A percentile compares a stretch with the other conserved stretches of the same genome.
Evolutionary conservation across 2,329 filamentous ascomycete species (phyloP).

Genomic region (Thielaviopsis ethacetica): DNA sequence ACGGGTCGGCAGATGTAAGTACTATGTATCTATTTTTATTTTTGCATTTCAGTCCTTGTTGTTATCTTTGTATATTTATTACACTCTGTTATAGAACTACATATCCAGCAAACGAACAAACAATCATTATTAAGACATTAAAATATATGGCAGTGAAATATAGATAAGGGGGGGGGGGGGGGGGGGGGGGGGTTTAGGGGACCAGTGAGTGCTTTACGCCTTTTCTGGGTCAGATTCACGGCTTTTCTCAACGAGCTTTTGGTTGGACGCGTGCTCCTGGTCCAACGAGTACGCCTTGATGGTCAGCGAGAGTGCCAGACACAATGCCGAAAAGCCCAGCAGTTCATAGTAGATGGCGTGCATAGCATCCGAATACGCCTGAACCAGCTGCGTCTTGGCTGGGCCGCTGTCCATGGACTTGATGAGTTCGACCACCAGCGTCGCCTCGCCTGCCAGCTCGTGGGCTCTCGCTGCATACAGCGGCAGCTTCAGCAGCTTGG

Average conservation of each 20-base stretch:
- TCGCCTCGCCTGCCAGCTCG: constrained; percentile 39
- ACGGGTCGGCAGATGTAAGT: background rate
- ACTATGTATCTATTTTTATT: constrained; percentile 4
- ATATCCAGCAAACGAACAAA: background rate
- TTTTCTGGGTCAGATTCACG: background rate
- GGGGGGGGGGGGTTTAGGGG: too few relatives aligned
- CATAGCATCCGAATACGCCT: constrained; percentile 20
- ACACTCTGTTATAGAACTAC: constrained; percentile 31
- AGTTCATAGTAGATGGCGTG: constrained; percentile 20
- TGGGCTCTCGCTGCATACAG: constrained; percentile 25
- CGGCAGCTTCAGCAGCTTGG: constrained; percentile 30
- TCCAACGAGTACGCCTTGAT: constrained; percentile 18
- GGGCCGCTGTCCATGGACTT: constrained; percentile 28
- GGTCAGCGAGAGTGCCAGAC: constrained; percentile 19
- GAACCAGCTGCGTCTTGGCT: constrained; percentile 16
- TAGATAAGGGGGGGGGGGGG: too few relatives aligned
- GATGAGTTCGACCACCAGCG: constrained; percentile 41
- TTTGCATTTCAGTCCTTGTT: constrained; percentile 19
- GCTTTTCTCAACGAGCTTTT: constrained; percentile 6
- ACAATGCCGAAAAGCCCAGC: constrained; percentile 17
- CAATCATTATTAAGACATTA: background rate
- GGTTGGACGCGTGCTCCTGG: constrained; percentile 19
- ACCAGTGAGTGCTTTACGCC: background rate
- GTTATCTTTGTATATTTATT: constrained; percentile 51
- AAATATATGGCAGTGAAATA: background rate